These are phyloP conservation scores for Coemansia sp. DNA, from an alignment of 192 early-diverging fungal genomes.

Conservation along the genomic window DNA sequence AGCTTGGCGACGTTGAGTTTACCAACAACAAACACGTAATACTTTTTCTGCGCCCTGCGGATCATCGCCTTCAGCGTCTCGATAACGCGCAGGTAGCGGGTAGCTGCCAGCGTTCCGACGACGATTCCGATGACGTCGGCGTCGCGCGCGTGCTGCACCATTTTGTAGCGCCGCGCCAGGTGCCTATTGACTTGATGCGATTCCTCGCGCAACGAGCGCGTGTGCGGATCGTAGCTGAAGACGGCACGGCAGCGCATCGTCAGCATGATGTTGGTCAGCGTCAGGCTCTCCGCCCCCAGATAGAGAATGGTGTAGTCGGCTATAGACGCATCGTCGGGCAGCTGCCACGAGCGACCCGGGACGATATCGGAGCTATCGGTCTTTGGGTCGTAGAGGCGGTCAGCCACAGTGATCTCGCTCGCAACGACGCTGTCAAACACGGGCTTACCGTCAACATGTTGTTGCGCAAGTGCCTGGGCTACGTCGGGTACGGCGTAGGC, in stretches of 20 bases:
- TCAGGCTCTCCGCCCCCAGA: conserved; percentile 77
- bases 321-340: conserved; percentile 51
- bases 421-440: conserved; percentile 6
- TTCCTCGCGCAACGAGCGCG: conserved; percentile 58
- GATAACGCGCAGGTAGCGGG: conserved; percentile 83
- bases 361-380: background rate
- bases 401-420: conserved; percentile 10
- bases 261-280: conserved; percentile 87
- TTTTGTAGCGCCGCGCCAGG: conserved; percentile 69
- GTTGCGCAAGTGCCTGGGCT: background rate
- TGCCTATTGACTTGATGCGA: conserved; percentile 57
- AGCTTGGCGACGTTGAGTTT: conserved; percentile 95
- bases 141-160: conserved; percentile 91
- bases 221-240: conserved; percentile 69
- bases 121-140: conserved; percentile 93
- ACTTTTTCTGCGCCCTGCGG: conserved; percentile 72
- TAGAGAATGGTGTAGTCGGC: conserved; percentile 77
- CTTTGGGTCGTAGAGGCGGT: conserved; percentile 10
- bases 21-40: conserved; percentile 87
- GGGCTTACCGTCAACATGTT: background rate
- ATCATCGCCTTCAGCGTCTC: conserved; percentile 77
- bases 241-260: conserved; percentile 60
- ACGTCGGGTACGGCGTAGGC: conserved; percentile 57
- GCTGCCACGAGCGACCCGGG: conserved; percentile 57
- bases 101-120: conserved; percentile 93